A percentile compares a stretch with the other conserved stretches of the same genome.
Conservation (phyloP, 129 eudicot genomes). For the Smallanthus sonchifolius region DNA sequence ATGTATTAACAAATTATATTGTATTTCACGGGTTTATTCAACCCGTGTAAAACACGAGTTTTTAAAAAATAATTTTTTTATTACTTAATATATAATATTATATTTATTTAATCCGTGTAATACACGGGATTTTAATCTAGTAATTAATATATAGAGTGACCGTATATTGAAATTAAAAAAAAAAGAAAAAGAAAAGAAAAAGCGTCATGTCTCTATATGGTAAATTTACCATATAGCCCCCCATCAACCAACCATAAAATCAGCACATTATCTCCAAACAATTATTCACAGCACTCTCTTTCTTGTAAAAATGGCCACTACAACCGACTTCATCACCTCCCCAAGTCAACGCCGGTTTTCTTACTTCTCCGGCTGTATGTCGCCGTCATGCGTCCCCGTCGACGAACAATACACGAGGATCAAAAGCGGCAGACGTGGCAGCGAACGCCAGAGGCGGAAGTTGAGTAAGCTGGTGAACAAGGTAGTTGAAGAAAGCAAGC, state of each 20-base stretch:
- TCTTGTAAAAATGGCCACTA: conserved; percentile 14
- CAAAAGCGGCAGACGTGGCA: not conserved
- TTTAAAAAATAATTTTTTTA: no score
- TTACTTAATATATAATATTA: no score
- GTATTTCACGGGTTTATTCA: no score
- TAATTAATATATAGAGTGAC: no score
- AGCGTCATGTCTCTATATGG: not conserved
- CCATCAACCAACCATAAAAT: conserved; percentile 20
- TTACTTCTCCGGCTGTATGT: conserved; percentile 55
- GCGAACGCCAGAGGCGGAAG: conserved; percentile 21
- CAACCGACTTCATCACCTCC: conserved; percentile 15
- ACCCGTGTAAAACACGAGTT: no score
- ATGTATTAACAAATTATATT: no score
- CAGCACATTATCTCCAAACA: conserved; percentile 10
- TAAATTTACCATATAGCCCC: conserved; percentile 21
- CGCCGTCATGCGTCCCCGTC: conserved; percentile 62
- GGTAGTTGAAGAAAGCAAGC: conserved; percentile 53
- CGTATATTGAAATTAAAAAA: not conserved
- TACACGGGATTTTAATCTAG: no score
- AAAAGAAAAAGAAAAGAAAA: not conserved
- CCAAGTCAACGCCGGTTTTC: conserved; percentile 3
- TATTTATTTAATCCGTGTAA: no score
- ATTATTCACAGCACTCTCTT: not conserved
- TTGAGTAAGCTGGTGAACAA: conserved; percentile 51
- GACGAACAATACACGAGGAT: conserved; percentile 66